Percentiles rank a stretch among this genome's conserved stretches.
Conservation (phyloP, 2,329 filamentous ascomycete species). For the Tetracladium maxilliforme region DNA sequence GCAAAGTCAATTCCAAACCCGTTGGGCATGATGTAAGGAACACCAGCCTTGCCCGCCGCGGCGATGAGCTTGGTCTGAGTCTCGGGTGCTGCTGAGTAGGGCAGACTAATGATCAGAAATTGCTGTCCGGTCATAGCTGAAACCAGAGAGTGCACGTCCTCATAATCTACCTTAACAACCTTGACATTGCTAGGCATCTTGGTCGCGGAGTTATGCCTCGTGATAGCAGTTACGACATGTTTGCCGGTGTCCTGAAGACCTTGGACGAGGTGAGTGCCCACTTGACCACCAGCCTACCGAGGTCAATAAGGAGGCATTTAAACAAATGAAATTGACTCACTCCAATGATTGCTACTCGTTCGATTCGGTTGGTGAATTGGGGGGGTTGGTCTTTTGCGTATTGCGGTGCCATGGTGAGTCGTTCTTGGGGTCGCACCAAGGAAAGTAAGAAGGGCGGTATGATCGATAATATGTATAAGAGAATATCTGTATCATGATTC, state of each 20-base stretch:
- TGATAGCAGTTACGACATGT: slow-evolving; percentile 35
- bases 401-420: slow-evolving; percentile 4
- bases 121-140: slow-evolving; percentile 36
- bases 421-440: too few relatives aligned
- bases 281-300: slow-evolving; percentile 19
- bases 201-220: slow-evolving; percentile 24
- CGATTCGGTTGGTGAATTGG: too few relatives aligned
- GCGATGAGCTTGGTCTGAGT: slow-evolving; percentile 32
- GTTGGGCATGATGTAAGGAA: slow-evolving; percentile 42
- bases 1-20: slow-evolving; percentile 21
- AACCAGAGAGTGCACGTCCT: slow-evolving; percentile 25
- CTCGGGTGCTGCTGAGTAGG: slow-evolving; percentile 23
- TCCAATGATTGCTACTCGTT: too few relatives aligned
- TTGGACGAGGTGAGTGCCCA: slow-evolving; percentile 13
- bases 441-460: too few relatives aligned
- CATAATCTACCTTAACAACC: slow-evolving; percentile 27
- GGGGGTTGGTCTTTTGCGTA: slow-evolving; percentile 8
- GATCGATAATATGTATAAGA: too few relatives aligned
- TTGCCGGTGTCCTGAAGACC: slow-evolving; percentile 28
- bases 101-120: slow-evolving; percentile 40
- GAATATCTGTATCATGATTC: too few relatives aligned
- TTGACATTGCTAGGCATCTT: slow-evolving; percentile 27
- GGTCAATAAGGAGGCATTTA: too few relatives aligned
- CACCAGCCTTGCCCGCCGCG: slow-evolving; percentile 37
- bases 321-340: too few relatives aligned